Evolutionary conservation across 2,329 filamentous ascomycete species (phyloP), one percentile per base, ranked within the genome.

Genomic region (Leptosphaerulina australis): DNA sequence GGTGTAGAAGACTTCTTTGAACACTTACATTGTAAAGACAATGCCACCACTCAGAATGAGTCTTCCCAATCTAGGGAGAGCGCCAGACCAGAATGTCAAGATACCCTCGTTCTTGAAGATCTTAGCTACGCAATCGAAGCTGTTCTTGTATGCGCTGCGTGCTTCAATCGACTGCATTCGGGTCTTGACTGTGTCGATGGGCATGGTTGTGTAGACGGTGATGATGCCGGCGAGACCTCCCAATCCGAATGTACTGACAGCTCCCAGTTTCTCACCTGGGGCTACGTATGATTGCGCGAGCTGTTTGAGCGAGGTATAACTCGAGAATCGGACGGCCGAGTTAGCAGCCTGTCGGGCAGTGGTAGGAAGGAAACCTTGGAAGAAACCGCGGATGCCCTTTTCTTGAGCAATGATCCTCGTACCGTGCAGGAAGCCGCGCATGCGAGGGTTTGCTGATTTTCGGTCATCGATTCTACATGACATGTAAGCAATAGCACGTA

Each of bases 151-250:
- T 53, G 87, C 76, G 33, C 76, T 79, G 55, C 83, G 83, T 25
- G 93, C 90, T 73, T 97, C 91, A 54, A 97, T 87, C 60, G 91
- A 96, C 82, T 99, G 94, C 94, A 99, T 99, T 55, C 83, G 78
- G 38, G 94, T 99, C 83, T 99, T 99, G 71, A 99, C 83, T 0
- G 93, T 97, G 73, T 99, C 94, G 33, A 99, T 76, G 1, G 85
- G 85, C 74, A 88, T 86, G 2, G 85, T 81, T 2, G 75, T 76
- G 55, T 76, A 92, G 46, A 99, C 94, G 1, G 94, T 99, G 55
- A 97, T 91, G 4, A 95, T 76, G 2, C 94, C 94, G 0, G 94
- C 93, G 18, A 94, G 75, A 17, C 89, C 93, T 44, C 94, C 94
- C 63, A 97, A 90, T 2, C 84, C 91, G 70, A 99, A 99, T 0